A percentile compares a stretch with the other conserved stretches of the same genome.
Conservation (phyloP, 1,284 basidiomycete genomes). For the Rhodofomes roseus region DNA sequence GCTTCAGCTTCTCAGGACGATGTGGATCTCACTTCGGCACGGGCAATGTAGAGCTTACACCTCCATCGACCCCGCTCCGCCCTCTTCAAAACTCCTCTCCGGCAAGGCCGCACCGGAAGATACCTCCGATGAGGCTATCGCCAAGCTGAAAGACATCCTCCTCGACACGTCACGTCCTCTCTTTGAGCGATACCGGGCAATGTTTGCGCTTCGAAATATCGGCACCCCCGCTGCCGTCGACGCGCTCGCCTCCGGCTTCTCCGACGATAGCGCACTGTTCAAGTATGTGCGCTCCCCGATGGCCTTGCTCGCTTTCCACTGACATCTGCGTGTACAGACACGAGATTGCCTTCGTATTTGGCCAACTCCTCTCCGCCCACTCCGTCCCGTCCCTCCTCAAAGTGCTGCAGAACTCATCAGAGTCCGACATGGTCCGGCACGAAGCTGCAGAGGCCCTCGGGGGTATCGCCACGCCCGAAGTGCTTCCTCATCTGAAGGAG, state of each 20-base stretch:
- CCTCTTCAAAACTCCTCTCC: slow-evolving; percentile 58
- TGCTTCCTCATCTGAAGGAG: slow-evolving; percentile 81
- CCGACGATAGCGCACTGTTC: slow-evolving; percentile 86
- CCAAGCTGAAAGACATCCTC: slow-evolving; percentile 60
- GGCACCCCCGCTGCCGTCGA: slow-evolving; percentile 81
- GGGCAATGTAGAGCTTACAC: slow-evolving; percentile 61
- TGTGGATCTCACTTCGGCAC: too few relatives aligned
- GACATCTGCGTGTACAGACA: slow-evolving; percentile 51
- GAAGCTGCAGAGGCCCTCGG: slow-evolving; percentile 98
- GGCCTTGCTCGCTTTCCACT: neutral
- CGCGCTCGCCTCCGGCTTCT: slow-evolving; percentile 88
- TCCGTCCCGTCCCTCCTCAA: slow-evolving; percentile 84
- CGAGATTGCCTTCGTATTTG: slow-evolving; percentile 97
- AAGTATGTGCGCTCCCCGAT: slow-evolving; percentile 50
- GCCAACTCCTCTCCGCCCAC: slow-evolving; percentile 88
- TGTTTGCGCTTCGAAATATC: slow-evolving; percentile 96
- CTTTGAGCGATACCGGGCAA: slow-evolving; percentile 95
- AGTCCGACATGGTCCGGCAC: slow-evolving; percentile 98
- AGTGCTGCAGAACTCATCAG: slow-evolving; percentile 70
- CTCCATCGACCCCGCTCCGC: slow-evolving; percentile 95
- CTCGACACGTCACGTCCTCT: slow-evolving; percentile 72
- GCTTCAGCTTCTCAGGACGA: neutral
- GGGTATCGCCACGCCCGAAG: slow-evolving; percentile 91
- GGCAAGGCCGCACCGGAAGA: slow-evolving; percentile 49
- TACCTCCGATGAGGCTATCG: slow-evolving; percentile 44